Evolutionary conservation across 176 grass and related monocot genomes (phyloP).

Genomic region (Eragrostis curvula): DNA sequence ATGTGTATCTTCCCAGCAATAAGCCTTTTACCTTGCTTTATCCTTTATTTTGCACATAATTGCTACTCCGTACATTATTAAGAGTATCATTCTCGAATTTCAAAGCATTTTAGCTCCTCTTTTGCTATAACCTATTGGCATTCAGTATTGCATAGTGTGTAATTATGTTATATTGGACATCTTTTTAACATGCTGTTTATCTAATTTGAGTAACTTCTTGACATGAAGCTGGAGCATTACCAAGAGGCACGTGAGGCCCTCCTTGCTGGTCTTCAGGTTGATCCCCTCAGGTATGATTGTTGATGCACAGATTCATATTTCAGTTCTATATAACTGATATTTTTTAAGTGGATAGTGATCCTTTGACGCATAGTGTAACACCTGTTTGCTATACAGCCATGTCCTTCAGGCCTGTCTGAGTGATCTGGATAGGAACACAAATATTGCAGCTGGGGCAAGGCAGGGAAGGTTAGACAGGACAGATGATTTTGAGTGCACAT

Average conservation of each 20-base stretch:
- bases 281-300: slow-evolving; percentile 78
- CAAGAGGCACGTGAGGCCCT: slow-evolving; percentile 77
- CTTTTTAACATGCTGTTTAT: slow-evolving; percentile 7
- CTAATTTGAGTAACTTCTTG: slow-evolving; percentile 30
- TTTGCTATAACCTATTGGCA: slow-evolving; percentile 20
- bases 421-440: slow-evolving; percentile 68
- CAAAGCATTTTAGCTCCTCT: background rate
- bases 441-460: slow-evolving; percentile 61
- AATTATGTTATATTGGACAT: slow-evolving; percentile 5
- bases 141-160: background rate
- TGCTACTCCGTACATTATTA: background rate
- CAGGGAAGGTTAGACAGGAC: slow-evolving; percentile 62
- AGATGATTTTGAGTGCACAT: slow-evolving; percentile 96
- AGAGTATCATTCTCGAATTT: slow-evolving; percentile 6
- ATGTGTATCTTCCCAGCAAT: slow-evolving; percentile 14
- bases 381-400: slow-evolving; percentile 57
- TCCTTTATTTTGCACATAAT: slow-evolving; percentile 3
- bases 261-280: slow-evolving; percentile 90
- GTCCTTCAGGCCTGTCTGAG: slow-evolving; percentile 71
- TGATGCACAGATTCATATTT: slow-evolving; percentile 36
- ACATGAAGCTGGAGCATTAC: slow-evolving; percentile 78
- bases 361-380: slow-evolving; percentile 28
- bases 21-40: slow-evolving; percentile 14
- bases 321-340: slow-evolving; percentile 31
- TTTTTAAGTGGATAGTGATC: slow-evolving; percentile 29